These are phyloP conservation scores for Plantago rigida DNA, from an alignment of 305 asterid species.

Conservation along the genomic window DNA sequence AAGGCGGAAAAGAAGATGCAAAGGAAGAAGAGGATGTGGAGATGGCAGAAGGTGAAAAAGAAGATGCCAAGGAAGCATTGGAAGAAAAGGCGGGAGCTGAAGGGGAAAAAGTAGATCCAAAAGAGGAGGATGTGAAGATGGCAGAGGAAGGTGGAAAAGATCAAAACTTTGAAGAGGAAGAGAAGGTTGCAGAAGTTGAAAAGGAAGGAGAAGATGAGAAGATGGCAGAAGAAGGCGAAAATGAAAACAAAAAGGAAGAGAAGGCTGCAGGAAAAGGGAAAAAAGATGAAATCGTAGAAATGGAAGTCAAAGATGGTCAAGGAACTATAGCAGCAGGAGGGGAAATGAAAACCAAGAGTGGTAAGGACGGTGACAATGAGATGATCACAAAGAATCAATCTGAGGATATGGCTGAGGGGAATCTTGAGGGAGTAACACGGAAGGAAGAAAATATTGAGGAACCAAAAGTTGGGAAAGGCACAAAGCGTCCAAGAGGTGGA, in stretches of 20 bases:
- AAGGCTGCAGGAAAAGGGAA: constrained; percentile 15
- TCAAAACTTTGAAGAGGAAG: constrained; percentile 8
- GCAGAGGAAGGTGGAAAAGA: neutral
- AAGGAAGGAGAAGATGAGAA: constrained; percentile 9
- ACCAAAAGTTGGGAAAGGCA: constrained; percentile 28
- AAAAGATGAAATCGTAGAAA: neutral
- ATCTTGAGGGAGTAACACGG: constrained; percentile 28
- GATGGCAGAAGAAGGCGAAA: constrained; percentile 19
- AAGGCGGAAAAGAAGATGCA: constrained; percentile 19
- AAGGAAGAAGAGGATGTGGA: constrained; percentile 24
- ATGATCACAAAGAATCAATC: constrained; percentile 22
- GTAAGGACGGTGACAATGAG: constrained; percentile 24
- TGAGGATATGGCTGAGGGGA: constrained; percentile 33
- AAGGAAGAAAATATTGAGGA: constrained; percentile 32
- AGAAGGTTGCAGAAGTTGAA: constrained; percentile 16
- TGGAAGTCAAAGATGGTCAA: constrained; percentile 15
- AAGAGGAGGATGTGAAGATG: neutral
- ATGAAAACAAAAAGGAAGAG: constrained; percentile 15
- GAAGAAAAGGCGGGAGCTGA: constrained; percentile 3
- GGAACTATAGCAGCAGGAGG: constrained; percentile 21
- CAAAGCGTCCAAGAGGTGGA: constrained; percentile 38
- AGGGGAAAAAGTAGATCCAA: constrained; percentile 7
- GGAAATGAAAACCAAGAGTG: constrained; percentile 26
- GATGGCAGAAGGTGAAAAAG: constrained; percentile 7
- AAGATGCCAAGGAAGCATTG: neutral